Conservation (phyloP, 768 basidiomycete species). For the Exidia glandulosa region DNA sequence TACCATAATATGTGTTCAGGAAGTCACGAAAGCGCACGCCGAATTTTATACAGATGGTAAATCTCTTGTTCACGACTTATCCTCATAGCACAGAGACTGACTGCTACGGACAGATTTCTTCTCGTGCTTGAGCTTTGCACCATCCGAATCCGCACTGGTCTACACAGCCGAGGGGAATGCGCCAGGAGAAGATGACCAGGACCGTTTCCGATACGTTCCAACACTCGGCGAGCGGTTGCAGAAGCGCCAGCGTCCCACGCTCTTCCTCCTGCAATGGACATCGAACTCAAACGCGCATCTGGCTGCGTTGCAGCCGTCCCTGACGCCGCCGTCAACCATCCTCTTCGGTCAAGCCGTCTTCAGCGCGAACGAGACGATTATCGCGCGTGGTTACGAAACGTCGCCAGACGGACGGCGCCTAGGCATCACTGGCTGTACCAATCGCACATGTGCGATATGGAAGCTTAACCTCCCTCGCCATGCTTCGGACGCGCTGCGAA, state of each 20-base stretch:
- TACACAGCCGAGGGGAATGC: slow-evolving; percentile 51
- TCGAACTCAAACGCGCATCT: slow-evolving; percentile 1
- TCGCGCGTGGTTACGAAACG: slow-evolving; percentile 52
- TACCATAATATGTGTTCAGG: slow-evolving; percentile 10
- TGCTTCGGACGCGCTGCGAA: neutral
- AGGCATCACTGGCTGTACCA: slow-evolving; percentile 49
- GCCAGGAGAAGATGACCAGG: slow-evolving; percentile 15
- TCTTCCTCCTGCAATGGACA: slow-evolving; percentile 46
- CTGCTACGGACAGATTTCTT: slow-evolving; percentile 32
- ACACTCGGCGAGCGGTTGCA: slow-evolving; percentile 53
- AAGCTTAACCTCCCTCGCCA: slow-evolving; percentile 19
- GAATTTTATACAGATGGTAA: slow-evolving; percentile 54
- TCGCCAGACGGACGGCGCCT: slow-evolving; percentile 46
- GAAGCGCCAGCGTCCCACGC: slow-evolving; percentile 38
- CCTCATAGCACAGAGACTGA: neutral
- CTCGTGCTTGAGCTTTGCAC: slow-evolving; percentile 41
- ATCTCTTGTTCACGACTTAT: too few species aligned
- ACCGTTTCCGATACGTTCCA: slow-evolving; percentile 45
- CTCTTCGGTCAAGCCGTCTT: slow-evolving; percentile 51
- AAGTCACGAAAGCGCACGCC: slow-evolving; percentile 48
- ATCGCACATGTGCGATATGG: slow-evolving; percentile 50
- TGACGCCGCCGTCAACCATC: neutral
- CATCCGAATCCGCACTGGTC: slow-evolving; percentile 38
- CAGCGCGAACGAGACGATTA: slow-evolving; percentile 28
- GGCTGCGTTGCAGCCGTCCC: slow-evolving; percentile 5